A percentile compares a stretch with the other conserved stretches of the same genome.
These are phyloP conservation scores for Trichoderma cornu-damae DNA, from an alignment of 2,329 filamentous ascomycete genomes.

Conservation along the genomic window DNA sequence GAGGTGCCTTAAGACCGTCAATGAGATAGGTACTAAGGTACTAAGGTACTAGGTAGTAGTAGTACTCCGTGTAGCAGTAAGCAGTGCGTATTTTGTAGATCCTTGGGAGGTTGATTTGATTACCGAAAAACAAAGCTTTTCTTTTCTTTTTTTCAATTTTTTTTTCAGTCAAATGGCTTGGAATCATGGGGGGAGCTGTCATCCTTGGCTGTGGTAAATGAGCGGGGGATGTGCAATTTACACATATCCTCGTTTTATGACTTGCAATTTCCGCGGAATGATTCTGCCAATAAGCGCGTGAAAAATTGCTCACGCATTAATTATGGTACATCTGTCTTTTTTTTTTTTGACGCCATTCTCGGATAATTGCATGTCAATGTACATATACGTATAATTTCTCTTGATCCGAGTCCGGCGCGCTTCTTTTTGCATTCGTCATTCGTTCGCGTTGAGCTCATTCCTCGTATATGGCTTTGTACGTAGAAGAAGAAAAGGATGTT, in stretches of 20 bases:
- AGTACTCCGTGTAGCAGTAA: too few relatives aligned
- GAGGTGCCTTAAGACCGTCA: too few relatives aligned
- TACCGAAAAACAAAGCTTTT: conserved; percentile 3
- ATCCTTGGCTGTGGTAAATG: conserved; percentile 6
- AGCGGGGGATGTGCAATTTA: conserved; percentile 4
- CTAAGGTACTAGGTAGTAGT: too few relatives aligned
- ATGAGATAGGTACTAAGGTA: too few relatives aligned
- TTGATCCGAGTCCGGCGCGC: conserved; percentile 1
- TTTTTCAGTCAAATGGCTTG: too few relatives aligned
- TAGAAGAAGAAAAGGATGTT: too few relatives aligned
- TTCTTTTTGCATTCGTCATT: conserved; percentile 7
- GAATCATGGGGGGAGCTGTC: background rate
- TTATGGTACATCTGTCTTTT: background rate
- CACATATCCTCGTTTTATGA: conserved; percentile 6
- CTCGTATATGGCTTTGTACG: too few relatives aligned
- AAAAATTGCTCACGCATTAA: background rate
- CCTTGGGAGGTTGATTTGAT: background rate
- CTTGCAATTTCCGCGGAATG: conserved; percentile 8
- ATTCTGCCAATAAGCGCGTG: background rate
- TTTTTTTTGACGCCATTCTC: background rate
- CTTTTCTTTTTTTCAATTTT: too few relatives aligned
- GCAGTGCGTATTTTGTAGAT: too few relatives aligned
- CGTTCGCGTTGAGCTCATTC: conserved; percentile 9
- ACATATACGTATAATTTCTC: background rate
- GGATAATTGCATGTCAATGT: conserved; percentile 3